Base-by-base conservation (phyloP, 2,329 filamentous ascomycete species). In the Ascocoryne sarcoides region DNA sequence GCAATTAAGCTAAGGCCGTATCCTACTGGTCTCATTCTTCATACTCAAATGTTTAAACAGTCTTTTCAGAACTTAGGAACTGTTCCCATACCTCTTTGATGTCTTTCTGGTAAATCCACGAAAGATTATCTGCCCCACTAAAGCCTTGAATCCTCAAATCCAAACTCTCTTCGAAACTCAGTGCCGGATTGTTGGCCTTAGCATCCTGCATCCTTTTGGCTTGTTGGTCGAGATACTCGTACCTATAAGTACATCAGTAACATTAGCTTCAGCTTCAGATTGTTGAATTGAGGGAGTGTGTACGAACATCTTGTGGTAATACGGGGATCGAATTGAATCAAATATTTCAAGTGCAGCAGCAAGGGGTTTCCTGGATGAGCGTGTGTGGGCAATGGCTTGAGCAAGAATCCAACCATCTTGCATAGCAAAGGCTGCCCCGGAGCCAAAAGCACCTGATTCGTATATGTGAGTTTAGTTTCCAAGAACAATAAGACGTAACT, bases 381-480 rank as follows among this genome's bases (percentile, higher is more conserved):
- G 44, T 8, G 53, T 49, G 29, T 56, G 36, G 5, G 57, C 54
- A 26, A 62, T 53, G 3, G 63, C 56, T 40, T 58, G 57, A 9
- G 63, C 63, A 2, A 68, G 55, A 17, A 68, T 60, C 63, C 62
- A 69, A 7, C 62, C 64, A 51, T 68, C 66, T 46, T 69, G 61
- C 49, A 68, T 57, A 0, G 66, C 65, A 43, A 67, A 67, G 0
- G 61, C 65, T 4, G 66, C 66, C 0, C 66, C 66, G 3, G 65
- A 66, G 0, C 66, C 66, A 47, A 66, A 66, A 0, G 63, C 63
- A 2, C 63, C 63, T 54, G 5, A 31, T 37, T 12, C n/a, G n/a
- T n/a, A 32, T 15, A 3, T 3, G n/a, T n/a, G n/a, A n/a, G n/a
- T n/a, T 32, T 39, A 55, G 5, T 4, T 18, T 14, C 7, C n/a